phyloP scores from a whole-genome alignment of 2,329 filamentous ascomycete genomes.

The Zasmidium angulare region DNA sequence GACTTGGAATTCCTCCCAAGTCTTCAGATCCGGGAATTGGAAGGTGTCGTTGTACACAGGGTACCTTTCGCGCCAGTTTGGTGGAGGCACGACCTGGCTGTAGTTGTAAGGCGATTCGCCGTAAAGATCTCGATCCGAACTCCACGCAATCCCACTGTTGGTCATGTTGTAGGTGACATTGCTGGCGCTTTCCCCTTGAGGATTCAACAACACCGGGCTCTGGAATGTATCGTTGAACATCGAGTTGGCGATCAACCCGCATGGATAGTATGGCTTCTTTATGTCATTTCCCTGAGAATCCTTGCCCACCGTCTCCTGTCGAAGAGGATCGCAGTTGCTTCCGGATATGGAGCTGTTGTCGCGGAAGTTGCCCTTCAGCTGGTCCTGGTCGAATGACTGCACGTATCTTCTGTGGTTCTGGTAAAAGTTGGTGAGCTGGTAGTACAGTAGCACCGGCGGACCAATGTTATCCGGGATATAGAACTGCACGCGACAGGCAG shows the following conservation, averaged over 20 bases:
- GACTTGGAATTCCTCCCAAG: conserved; percentile 86
- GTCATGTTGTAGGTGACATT: conserved; percentile 71
- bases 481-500: conserved; percentile 73
- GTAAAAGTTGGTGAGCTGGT: conserved; percentile 95
- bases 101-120: conserved; percentile 64
- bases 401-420: conserved; percentile 98
- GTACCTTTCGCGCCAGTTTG: conserved; percentile 76
- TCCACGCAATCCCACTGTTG: conserved; percentile 79
- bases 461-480: conserved; percentile 74
- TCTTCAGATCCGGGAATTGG: conserved; percentile 69
- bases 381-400: conserved; percentile 78
- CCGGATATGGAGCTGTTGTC: conserved; percentile 59
- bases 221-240: conserved; percentile 91
- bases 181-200: conserved; percentile 37
- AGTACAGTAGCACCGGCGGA: conserved; percentile 88
- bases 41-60: conserved; percentile 67
- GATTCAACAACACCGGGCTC: conserved; percentile 62
- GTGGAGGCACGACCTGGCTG: conserved; percentile 72
- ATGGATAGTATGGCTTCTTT: conserved; percentile 79
- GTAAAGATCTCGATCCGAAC: conserved; percentile 78
- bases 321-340: conserved; percentile 74
- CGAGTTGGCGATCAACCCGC: conserved; percentile 94
- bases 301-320: conserved; percentile 22
- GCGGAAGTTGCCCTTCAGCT: conserved; percentile 73
- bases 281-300: conserved; percentile 35